A percentile compares a stretch with the other conserved stretches of the same genome.
Evolutionary conservation across 805 yeast species (phyloP).

Genomic region (Kockiozyma suomiensis): DNA sequence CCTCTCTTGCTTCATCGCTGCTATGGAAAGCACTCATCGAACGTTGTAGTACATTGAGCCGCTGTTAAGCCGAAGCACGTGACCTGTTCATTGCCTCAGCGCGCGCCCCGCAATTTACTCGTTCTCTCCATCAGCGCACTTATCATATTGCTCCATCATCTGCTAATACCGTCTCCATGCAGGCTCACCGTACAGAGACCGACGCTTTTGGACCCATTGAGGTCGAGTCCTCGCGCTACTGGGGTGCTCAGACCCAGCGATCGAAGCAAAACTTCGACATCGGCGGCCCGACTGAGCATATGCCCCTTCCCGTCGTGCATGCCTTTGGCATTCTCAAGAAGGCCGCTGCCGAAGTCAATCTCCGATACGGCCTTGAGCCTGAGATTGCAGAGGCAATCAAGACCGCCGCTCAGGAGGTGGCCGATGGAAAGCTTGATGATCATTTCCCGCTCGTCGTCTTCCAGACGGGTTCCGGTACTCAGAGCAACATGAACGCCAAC

Average conservation of each 20-base stretch:
- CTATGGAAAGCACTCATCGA: neutral
- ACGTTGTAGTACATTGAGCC: too few relatives aligned
- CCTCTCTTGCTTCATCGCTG: neutral
- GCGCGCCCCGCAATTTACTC: neutral
- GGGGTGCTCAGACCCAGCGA: constrained; percentile 97
- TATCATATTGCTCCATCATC: neutral
- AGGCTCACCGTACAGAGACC: constrained; percentile 65
- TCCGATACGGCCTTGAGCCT: constrained; percentile 82
- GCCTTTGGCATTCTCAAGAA: constrained; percentile 95
- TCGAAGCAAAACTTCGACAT: constrained; percentile 92
- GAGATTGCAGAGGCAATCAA: constrained; percentile 81
- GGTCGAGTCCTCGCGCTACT: constrained; percentile 82
- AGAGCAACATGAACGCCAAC: constrained; percentile 98
- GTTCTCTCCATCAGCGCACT: neutral
- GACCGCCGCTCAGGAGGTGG: constrained; percentile 93
- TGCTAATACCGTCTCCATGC: neutral
- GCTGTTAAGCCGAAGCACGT: too few relatives aligned
- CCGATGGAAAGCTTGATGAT: constrained; percentile 85
- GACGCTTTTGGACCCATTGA: constrained; percentile 98
- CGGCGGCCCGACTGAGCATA: constrained; percentile 86
- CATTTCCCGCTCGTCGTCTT: constrained; percentile 98
- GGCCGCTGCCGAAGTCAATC: constrained; percentile 91
- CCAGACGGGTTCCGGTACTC: constrained; percentile 99
- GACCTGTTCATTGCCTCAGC: too few relatives aligned
- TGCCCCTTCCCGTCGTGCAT: constrained; percentile 87